Conservation (phyloP, 2,329 filamentous ascomycete genomes). For the Ophiosphaerella korrae region DNA sequence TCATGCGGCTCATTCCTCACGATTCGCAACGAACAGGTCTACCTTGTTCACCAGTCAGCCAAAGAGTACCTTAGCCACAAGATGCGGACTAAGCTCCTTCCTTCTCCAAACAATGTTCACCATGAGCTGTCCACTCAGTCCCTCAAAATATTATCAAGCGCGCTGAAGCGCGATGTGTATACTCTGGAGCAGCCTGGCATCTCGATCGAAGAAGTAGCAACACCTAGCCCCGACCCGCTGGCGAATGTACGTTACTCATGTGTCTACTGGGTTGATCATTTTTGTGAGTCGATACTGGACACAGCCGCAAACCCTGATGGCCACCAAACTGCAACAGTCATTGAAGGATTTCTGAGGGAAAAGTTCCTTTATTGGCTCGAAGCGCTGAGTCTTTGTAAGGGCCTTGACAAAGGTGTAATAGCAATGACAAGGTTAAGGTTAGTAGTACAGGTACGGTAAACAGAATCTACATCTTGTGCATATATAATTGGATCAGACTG, state of each 20-base stretch:
- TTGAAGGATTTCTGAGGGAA: too few species aligned
- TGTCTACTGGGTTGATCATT: too few species aligned
- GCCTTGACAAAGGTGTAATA: too few species aligned
- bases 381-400: too few species aligned
- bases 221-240: constrained; percentile 30
- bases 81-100: too few species aligned
- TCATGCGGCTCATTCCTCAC: constrained; percentile 51
- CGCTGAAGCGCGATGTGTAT: constrained; percentile 20
- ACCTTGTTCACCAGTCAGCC: constrained; percentile 42
- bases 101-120: too few species aligned
- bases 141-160: constrained; percentile 16
- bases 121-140: neutral
- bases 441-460: too few species aligned
- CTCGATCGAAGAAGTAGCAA: constrained; percentile 21
- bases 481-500: neutral
- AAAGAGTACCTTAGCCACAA: constrained; percentile 53
- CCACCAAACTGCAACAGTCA: constrained; percentile 3
- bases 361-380: too few species aligned
- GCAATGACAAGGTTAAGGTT: too few species aligned
- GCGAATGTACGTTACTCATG: constrained; percentile 27
- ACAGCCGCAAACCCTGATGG: constrained; percentile 1
- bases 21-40: constrained; percentile 21
- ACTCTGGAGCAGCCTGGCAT: constrained; percentile 4
- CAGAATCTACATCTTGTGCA: too few species aligned
- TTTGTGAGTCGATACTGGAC: constrained; percentile 20